Base-by-base conservation (phyloP, 2,329 filamentous ascomycete species). In the Colletotrichum sp. region DNA sequence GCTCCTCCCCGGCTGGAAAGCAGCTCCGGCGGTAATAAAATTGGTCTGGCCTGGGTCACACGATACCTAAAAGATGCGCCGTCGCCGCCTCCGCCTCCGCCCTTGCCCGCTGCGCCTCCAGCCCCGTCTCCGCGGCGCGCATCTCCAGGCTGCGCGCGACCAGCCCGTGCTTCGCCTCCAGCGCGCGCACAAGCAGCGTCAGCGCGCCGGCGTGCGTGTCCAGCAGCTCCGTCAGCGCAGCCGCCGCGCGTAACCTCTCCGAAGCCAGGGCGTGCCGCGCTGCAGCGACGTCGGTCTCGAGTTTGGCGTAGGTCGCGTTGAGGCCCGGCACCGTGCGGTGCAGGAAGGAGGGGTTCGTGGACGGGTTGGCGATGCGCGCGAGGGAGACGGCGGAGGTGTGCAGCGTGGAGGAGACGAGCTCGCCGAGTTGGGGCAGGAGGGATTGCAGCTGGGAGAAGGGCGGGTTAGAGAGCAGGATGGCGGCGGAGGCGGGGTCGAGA, bases 321-420 rank as follows among this genome's bases (percentile, higher is more conserved):
- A 93, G 84, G 21, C 86, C 83, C 2, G 90, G 85, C 66, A 93
- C 88, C 28, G 86, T 82, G 24, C 91, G 90, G 83, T 93, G 91
- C n/a, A 92, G 84, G 80, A 87, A 91, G 24, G 90, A 90, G 1
- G 89, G 85, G 81, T 90, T 90, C 1, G 88, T 90, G 18, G 84
- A 83, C 1, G 89, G 89, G 77, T 88, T 86, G 5, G 86, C 81
- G 39, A 90, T 84, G 52, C 90, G 87, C 2, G 89, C 86, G 28
- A 92, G 85, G 18, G 84, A 79, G 16, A 87, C 83, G 30, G 90
- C 90, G 16, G 87, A 86, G 2, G 85, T 80, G 70, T 89, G 88
- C 1, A 93, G 85, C n/a, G 85, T 84, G 0, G 84, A 80, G 4
- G 90, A 91, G 21, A 92, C 76, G 7, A 91, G 82, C 3, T 83